Evolutionary conservation across 331 rosid species (phyloP), one percentile per base, ranked within the genome.

Genomic region (Saraca asoca): DNA sequence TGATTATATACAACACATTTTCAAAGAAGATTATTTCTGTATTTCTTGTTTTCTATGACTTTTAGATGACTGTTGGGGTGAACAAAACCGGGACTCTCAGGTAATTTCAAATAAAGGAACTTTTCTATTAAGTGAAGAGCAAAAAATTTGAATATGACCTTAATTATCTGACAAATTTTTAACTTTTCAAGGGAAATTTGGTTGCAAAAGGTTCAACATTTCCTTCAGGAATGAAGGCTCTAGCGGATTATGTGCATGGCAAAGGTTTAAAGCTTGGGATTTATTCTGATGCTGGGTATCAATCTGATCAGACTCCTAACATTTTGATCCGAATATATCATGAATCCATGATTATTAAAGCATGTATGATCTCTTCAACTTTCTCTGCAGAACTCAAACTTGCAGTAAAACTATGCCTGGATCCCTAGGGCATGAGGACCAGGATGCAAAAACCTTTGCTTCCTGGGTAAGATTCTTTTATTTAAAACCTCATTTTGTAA

Each of bases 201-300:
- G 95, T 87, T 56, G 72, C 91, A 0, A 90, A 76, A 57, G 72
- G 79, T 12, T 79, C 88, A 44, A 82, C 88, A 51, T 90, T 90
- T 59, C 91, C 91, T 12, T 87, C 96, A 35, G 95, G 96, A 65
- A 85, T 90, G 1, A 80, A 87, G 75, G 89, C 88, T 76, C 54
- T 87, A 13, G 90, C 95, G 58, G 88, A 90, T 50, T 87, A 90
- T 75, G 91, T 90, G 34, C 96, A 90, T 43, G 34, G 69, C 49
- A 85, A 80, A 72, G 95, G 90, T 45, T 75, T 90, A 34, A 87
- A 87, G 75, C 64, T 90, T 42, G 96, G 95, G 51, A 85, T 90
- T n/a, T 90, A 90, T 58, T 90, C 96, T 17, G 95, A 87, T 81
- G 95, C 91, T 9, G 96, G 96, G 95, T 87, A 79, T 66, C 13